phyloP scores from a whole-genome alignment of 2,329 filamentous ascomycete genomes.

The Emmonsiellopsis sp. region DNA sequence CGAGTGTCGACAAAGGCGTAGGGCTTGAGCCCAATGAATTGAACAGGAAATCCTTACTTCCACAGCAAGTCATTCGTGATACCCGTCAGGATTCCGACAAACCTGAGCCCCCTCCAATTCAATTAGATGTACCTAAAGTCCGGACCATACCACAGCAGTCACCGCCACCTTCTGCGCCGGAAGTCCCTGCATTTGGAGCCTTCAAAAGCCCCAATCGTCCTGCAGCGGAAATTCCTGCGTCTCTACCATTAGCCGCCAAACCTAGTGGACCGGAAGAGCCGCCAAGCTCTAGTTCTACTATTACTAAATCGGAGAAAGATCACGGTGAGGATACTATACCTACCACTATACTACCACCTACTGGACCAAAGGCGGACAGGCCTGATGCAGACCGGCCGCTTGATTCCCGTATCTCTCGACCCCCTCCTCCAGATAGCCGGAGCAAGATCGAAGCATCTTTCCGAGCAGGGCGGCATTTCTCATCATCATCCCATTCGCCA shows the following conservation, averaged over 20 bases:
- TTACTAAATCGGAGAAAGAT: conserved; percentile 16
- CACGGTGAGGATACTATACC: conserved; percentile 13
- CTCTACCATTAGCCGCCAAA: conserved; percentile 15
- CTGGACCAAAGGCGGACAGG: conserved; percentile 35
- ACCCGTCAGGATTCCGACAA: conserved; percentile 23
- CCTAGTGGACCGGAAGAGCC: not conserved
- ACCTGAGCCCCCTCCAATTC: conserved; percentile 17
- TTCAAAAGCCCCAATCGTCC: conserved; percentile 22
- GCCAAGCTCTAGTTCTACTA: not conserved
- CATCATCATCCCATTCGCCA: conserved; percentile 9
- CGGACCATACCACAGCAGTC: conserved; percentile 21
- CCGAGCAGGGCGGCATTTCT: conserved; percentile 16
- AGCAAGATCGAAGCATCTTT: conserved; percentile 18
- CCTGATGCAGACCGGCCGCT: conserved; percentile 15
- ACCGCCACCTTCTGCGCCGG: conserved; percentile 30
- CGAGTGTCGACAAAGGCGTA: not conserved
- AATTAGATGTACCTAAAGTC: conserved; percentile 21
- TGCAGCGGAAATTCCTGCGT: conserved; percentile 13
- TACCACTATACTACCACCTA: conserved; percentile 28
- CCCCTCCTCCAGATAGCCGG: conserved; percentile 14
- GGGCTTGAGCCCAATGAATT: conserved; percentile 6
- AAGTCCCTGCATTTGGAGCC: conserved; percentile 34
- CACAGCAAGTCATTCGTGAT: conserved; percentile 14
- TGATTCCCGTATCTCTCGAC: conserved; percentile 19
- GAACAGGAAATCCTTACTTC: not conserved